Base-by-base conservation (phyloP, 2,329 filamentous ascomycete species). In the Colletotrichum incanum region DNA sequence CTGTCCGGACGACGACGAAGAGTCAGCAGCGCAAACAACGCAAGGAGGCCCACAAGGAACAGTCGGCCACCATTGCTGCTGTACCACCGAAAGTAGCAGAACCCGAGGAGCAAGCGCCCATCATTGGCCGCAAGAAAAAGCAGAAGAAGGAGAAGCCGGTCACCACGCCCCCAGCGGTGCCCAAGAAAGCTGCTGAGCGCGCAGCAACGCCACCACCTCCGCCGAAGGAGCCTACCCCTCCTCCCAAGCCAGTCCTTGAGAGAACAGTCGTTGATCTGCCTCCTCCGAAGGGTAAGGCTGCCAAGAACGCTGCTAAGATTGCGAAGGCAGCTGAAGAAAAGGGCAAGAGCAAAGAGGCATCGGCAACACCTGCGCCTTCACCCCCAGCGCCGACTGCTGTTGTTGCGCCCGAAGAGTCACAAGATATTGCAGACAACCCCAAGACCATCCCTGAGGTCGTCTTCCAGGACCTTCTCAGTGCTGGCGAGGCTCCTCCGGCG, bases 81-180 rank as follows among this genome's bases (percentile, higher is more conserved):
- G 88, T 90, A 73, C 76, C 83, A 0, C 77, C 88, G 74, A 85
- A 86, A 60, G 77, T 83, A 16, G 90, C 83, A 18, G 91, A 92
- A 71, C 80, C 86, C 16, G 85, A 89, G 63, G 88, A 90, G 74
- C 88, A 90, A 75, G 94, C 91, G 9, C 94, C 94, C 0, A 93
- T 97, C 50, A 80, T 94, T 60, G 93, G 93, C 43, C 90, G 94
- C 64, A 95, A 95, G 86, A 96, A 94, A 86, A 96, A 96, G 83
- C 90, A 93, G 79, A 95, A 93, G 86, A 96, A 94, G 82, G 91
- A 93, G 76, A 92, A 90, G 76, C 80, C 81, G 18, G 43, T 66
- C 9, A 59, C 23, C n/a, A 37, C 61, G 23, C 80, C 81, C 54
- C 65, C 76, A 0, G 67, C 73, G 60, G 54, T 67, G 23, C 47